Conservation (phyloP, 768 basidiomycete genomes). For the Neoboletus subvelutipes region DNA sequence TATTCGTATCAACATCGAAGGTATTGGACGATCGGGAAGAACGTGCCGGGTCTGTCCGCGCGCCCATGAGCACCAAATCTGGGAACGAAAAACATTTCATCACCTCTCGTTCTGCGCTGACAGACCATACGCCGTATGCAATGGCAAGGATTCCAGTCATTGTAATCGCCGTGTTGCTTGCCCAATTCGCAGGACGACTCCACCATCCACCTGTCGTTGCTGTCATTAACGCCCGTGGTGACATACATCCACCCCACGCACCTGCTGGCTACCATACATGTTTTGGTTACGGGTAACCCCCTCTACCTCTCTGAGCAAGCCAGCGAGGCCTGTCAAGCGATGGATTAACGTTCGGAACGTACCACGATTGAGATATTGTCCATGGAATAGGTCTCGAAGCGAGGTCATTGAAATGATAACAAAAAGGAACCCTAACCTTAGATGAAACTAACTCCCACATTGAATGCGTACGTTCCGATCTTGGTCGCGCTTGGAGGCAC, state of each 20-base stretch:
- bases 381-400: neutral
- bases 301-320: conserved; percentile 67
- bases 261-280: conserved; percentile 94
- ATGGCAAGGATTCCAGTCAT: conserved; percentile 65
- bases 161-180: conserved; percentile 74
- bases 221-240: neutral
- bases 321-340: neutral
- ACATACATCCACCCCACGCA: conserved; percentile 30
- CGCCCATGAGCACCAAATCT: conserved; percentile 5
- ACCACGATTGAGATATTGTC: too few species aligned
- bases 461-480: too few species aligned
- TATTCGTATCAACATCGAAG: conserved; percentile 69
- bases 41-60: conserved; percentile 50
- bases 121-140: conserved; percentile 65
- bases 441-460: too few species aligned
- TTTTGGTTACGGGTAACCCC: conserved; percentile 90
- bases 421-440: too few species aligned
- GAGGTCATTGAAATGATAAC: too few species aligned
- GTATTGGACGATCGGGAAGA: conserved; percentile 68
- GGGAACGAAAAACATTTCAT: neutral
- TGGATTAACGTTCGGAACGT: too few species aligned
- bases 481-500: too few species aligned
- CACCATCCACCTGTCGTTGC: conserved; percentile 83
- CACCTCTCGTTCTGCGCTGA: conserved; percentile 82
- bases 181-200: conserved; percentile 90